Percentiles rank a stretch among this genome's conserved stretches.
Evolutionary conservation across 257 asterid species (phyloP).

Genomic region (Pogostemon cablin): DNA sequence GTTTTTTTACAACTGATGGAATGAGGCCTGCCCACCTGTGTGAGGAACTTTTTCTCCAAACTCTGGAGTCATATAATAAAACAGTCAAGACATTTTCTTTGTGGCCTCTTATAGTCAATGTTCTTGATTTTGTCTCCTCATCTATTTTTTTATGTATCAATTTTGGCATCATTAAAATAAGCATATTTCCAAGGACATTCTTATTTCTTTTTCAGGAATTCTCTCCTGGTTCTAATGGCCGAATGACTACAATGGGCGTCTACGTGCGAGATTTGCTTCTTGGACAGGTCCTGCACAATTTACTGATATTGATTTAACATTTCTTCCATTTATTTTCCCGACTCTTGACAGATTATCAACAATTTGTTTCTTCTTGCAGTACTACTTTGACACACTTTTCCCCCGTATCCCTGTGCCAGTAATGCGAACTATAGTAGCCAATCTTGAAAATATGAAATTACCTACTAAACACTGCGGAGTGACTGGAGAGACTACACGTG

Average conservation of each 20-base stretch:
- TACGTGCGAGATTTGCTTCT: constrained; percentile 92
- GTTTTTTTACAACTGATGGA: constrained; percentile 26
- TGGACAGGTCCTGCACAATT: constrained; percentile 71
- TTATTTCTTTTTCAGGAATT: constrained; percentile 64
- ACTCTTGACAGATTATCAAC: constrained; percentile 18
- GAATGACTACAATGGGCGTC: constrained; percentile 91
- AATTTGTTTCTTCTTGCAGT: constrained; percentile 57
- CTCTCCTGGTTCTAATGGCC: constrained; percentile 89
- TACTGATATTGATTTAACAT: not conserved
- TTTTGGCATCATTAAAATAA: constrained; percentile 20
- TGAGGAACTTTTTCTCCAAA: constrained; percentile 16
- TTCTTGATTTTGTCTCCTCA: constrained; percentile 21
- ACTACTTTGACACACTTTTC: constrained; percentile 90
- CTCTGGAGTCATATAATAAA: constrained; percentile 14
- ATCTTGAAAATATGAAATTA: constrained; percentile 83
- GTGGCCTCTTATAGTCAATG: constrained; percentile 20
- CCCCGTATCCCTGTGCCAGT: constrained; percentile 97
- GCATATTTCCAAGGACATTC: constrained; percentile 27
- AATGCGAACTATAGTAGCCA: constrained; percentile 63
- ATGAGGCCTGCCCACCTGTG: constrained; percentile 1
- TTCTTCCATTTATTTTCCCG: too few relatives aligned
- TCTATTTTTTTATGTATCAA: constrained; percentile 12
- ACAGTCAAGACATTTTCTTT: constrained; percentile 14
- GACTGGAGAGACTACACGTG: constrained; percentile 91
- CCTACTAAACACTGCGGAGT: constrained; percentile 85